phyloP scores from a whole-genome alignment of 2,329 filamentous ascomycete genomes.

The Hypoxylon sp. region DNA sequence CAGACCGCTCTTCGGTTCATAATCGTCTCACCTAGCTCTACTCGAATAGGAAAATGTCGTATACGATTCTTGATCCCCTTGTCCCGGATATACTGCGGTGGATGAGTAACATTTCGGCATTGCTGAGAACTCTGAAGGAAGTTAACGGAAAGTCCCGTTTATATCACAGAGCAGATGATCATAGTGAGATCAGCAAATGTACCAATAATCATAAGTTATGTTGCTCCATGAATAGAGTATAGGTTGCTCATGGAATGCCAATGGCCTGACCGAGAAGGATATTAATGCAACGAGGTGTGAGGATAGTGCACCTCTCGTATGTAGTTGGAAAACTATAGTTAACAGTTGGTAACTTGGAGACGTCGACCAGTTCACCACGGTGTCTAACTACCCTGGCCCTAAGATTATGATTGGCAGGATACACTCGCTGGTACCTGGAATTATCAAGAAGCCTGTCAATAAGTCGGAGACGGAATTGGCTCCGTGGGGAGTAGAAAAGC shows the following conservation, averaged over 20 bases:
- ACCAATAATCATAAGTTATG: not conserved
- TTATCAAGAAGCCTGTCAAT: conserved; percentile 13
- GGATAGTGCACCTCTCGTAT: not conserved
- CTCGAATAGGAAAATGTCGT: conserved; percentile 3
- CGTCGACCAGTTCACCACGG: conserved; percentile 4
- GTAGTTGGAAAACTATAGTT: conserved; percentile 12
- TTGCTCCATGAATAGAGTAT: not conserved
- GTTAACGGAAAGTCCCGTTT: not conserved
- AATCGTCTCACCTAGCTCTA: not conserved
- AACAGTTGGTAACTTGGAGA: conserved; percentile 20
- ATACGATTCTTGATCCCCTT: not conserved
- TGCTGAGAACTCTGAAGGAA: not conserved
- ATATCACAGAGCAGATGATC: not conserved
- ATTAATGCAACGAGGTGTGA: conserved; percentile 11
- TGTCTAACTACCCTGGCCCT: conserved; percentile 1
- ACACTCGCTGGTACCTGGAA: conserved; percentile 18
- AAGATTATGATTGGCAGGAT: conserved; percentile 27
- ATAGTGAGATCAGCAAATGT: not conserved
- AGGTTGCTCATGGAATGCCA: not conserved
- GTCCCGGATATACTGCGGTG: not conserved
- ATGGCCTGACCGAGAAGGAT: conserved; percentile 3
- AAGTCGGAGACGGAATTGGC: conserved; percentile 11
- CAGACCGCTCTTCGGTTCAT: conserved; percentile 1
- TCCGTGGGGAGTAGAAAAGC: conserved; percentile 19
- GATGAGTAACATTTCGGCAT: not conserved